Evolutionary conservation across 345 rosid genomes (phyloP).

Genomic region (Eucalyptus regnans): DNA sequence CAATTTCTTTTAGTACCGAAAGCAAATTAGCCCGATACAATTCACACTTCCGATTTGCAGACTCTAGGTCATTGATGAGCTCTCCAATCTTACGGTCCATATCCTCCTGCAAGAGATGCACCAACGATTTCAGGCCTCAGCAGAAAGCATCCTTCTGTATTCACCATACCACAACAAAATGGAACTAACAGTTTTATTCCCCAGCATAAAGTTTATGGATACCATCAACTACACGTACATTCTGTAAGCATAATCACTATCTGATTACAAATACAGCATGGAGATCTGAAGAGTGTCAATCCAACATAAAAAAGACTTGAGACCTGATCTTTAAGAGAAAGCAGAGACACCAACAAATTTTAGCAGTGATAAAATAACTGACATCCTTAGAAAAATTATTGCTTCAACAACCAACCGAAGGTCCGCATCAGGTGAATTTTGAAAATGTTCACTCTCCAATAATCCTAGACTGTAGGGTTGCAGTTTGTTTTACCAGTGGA

Average conservation of each 20-base stretch:
- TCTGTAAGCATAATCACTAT: neutral
- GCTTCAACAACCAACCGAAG: neutral
- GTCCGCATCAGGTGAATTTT: neutral
- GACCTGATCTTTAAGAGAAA: neutral
- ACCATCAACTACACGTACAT: neutral
- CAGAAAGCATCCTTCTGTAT: neutral
- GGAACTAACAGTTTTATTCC: neutral
- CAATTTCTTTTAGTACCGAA: constrained; percentile 35
- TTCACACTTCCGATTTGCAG: constrained; percentile 30
- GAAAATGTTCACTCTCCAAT: neutral
- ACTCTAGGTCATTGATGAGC: constrained; percentile 15
- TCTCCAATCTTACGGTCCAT: constrained; percentile 27
- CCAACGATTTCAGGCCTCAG: neutral
- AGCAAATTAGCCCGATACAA: constrained; percentile 35
- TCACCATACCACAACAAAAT: neutral
- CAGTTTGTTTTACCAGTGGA: neutral
- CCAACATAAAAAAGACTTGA: neutral
- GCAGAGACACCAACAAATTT: neutral
- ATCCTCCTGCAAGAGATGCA: constrained; percentile 19
- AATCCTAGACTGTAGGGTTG: neutral
- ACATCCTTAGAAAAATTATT: neutral
- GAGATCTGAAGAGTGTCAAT: neutral
- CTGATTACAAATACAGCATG: neutral
- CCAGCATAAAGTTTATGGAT: neutral
- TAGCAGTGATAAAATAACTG: neutral